Percentiles rank a stretch among this genome's conserved stretches.
These are phyloP conservation scores for Termitomyces sp. DNA, from an alignment of 768 basidiomycete species.

Conservation along the genomic window DNA sequence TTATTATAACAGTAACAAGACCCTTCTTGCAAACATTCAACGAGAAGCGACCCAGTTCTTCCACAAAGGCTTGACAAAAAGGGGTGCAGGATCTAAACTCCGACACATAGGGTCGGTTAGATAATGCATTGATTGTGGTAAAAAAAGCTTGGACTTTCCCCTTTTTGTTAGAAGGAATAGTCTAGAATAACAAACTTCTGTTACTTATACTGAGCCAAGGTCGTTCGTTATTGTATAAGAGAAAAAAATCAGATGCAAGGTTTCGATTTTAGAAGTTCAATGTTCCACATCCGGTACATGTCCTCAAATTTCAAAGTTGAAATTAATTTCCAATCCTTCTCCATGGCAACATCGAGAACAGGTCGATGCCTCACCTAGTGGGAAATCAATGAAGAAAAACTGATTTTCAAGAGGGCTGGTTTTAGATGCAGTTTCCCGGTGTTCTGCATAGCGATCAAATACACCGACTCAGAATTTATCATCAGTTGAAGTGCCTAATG, in stretches of 20 bases:
- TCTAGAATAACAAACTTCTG: neutral
- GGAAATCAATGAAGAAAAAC: too few species aligned
- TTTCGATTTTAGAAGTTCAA: neutral
- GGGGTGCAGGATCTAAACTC: neutral
- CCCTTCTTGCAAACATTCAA: neutral
- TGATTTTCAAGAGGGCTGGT: neutral
- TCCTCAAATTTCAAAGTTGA: neutral
- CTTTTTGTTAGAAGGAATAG: neutral
- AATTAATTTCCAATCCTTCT: neutral
- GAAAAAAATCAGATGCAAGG: neutral
- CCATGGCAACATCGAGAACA: neutral
- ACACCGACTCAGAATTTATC: neutral
- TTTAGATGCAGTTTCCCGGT: neutral
- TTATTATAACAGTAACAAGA: neutral
- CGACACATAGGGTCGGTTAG: neutral
- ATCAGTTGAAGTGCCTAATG: neutral
- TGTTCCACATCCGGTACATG: neutral
- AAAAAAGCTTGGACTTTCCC: neutral
- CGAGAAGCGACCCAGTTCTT: neutral
- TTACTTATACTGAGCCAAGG: neutral
- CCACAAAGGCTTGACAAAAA: neutral
- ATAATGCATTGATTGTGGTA: neutral
- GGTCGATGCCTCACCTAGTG: too few species aligned
- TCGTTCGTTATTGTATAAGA: neutral
- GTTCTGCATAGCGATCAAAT: neutral